Base-by-base conservation (phyloP, 352 stramenopile genomes). In the Phytophthora boehmeriae region DNA sequence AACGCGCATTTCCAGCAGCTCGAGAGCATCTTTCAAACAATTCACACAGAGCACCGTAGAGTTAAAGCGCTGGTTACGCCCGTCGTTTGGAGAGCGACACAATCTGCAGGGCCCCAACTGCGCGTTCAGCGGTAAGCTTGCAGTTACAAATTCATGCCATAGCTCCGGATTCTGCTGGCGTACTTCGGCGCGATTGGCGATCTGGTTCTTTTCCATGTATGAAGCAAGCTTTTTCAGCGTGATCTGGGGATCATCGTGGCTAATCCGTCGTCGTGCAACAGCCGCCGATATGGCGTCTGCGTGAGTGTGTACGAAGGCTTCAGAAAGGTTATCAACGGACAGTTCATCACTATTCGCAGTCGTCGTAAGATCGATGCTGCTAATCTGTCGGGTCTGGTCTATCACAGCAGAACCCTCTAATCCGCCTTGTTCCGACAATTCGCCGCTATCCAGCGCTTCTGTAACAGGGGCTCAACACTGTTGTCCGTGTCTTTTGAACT, bases 11-110 rank as follows among this genome's bases (percentile, higher is more conserved):
- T 69, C 68, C 44, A 75, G 25, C 27, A 75, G 34, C 8, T 53
- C 1, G 5, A 75, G 32, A 34, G 63, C 68, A 20, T 73, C 61
- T 30, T 68, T 42, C 19, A 86, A 43, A 38, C 80, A 89, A 1
- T 42, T 44, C 22, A 72, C 43, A 68, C 80, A 89, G 28, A 89
- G 38, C n/a, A 83, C 72, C 23, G 68, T 69, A 8, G 70, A 70
- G 44, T 88, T 89, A 32, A 88, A 67, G 2, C 77, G 73, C 53
- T 89, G 80, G 30, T 87, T 73, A 34, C 49, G 46, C 5, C 73
- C 77, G 49, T 73, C 56, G 47, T 84, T 83, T 8, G 67, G 66
- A 23, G 59, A 36, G 2, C 69, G 68, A 44, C 79, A 89, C 42
- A 83, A 46, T 54, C 63, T 65, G 22, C 79, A 89, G 28, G 30